These are phyloP conservation scores for Voacanga thouarsii DNA, from an alignment of 257 asterid genomes.

Conservation along the genomic window DNA sequence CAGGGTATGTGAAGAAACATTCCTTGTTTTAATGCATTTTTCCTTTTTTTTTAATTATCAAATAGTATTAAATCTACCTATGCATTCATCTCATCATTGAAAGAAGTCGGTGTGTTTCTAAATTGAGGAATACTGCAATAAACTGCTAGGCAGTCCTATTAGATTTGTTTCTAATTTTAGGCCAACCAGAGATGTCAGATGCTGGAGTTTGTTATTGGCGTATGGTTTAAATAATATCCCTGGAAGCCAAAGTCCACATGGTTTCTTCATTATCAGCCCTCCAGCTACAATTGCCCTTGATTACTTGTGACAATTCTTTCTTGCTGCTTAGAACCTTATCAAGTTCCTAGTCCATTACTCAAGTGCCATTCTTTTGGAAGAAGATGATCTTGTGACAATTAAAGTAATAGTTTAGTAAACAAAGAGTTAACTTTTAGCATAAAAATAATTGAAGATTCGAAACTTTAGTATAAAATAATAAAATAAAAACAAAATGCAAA, in stretches of 20 bases:
- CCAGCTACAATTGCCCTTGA: constrained; percentile 11
- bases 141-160: not conserved
- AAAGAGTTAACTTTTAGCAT: too few relatives aligned
- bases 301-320: too few relatives aligned
- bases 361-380: too few relatives aligned
- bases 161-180: constrained; percentile 20
- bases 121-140: not conserved
- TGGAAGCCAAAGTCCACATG: constrained; percentile 14
- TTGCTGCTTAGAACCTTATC: constrained; percentile 23
- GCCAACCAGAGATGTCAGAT: constrained; percentile 27
- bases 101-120: not conserved
- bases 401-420: too few relatives aligned
- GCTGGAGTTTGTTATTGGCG: constrained; percentile 23
- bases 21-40: constrained; percentile 14
- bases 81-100: not conserved
- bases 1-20: constrained; percentile 24
- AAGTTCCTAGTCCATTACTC: not conserved
- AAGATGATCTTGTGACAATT: too few relatives aligned
- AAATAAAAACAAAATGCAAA: too few relatives aligned
- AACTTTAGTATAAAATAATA: too few relatives aligned
- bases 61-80: not conserved
- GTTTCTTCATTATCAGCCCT: not conserved
- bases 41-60: not conserved
- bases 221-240: constrained; percentile 3
- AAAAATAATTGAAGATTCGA: too few relatives aligned